Evolutionary conservation across 2,329 filamentous ascomycete genomes (phyloP), one percentile per base, ranked within the genome.

Genomic region (Talaromyces sp.): DNA sequence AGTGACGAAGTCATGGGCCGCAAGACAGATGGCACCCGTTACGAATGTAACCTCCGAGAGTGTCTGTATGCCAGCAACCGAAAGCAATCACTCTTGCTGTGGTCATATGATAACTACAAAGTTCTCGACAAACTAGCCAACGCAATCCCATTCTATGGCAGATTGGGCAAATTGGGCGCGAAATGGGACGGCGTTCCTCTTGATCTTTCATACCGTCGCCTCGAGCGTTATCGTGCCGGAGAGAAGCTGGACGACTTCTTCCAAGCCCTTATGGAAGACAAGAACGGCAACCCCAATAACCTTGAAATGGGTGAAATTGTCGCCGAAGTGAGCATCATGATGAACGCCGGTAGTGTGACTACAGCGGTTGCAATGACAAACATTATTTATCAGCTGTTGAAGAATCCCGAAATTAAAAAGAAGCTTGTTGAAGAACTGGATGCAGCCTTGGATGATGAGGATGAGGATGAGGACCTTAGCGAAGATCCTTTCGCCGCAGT

Each of bases 231-330:
- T 15, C 22, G 17, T 4, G 22, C 22, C 3, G 51, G 82, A 9
- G 83, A 85, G 70, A 81, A 80, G 62, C 73, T 85, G 0, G 79
- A 82, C 52, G 84, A 85, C 65, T 85, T 86, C 70, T 85, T 86
- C 72, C 72, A 78, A 42, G 74, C 76, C 0, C 67, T 85, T 15
- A 82, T 85, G 79, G 78, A 78, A 36, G 75, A 78, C 62, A 79
- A 77, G 58, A 72, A 74, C 15, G 74, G 75, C 0, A 62, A 64
- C 0, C 71, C 75, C 0, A 72, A 78, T 53, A 77, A 77, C 27
- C 75, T 85, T 1, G 80, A 84, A 61, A 82, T 77, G 77, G 82
- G 82, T 32, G 82, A 85, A 68, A 80, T 84, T 9, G 76, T 82
- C 0, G 81, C 82, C 10, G 82, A 85, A 65, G 72, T 83, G 13